Base-by-base conservation (phyloP, 768 basidiomycete genomes). In the Tephrocybe rancida region DNA sequence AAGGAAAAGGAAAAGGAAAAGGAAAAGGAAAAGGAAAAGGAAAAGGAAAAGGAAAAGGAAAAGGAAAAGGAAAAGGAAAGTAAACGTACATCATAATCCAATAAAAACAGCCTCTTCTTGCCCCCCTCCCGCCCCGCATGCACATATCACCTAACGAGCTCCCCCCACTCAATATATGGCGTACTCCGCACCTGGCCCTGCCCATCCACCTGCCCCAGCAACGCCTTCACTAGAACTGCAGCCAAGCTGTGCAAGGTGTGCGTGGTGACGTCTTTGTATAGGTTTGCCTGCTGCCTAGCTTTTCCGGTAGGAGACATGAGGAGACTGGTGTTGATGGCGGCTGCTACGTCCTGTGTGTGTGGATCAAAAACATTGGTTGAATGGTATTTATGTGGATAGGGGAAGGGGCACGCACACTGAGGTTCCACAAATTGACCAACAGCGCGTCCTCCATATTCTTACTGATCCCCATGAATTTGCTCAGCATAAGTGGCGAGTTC, bases 391-490 rank as follows among this genome's bases (percentile, higher is more conserved):
- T 25, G 2, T n/a, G 13, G 16, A 9, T 14, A 19, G 18, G 13
- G 38, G 43, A 39, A 26, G 42, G 22, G 34, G 39, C 3, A 79
- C 84, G 38, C 55, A 91, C 92, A 50, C 87, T 89, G 18, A 98
- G 84, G 68, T 95, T 92, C 92, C 95, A 97, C 1, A 96, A 96
- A 70, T 99, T 98, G 53, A 97, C 90, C 56, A 92, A 84, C 18
- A 97, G 74, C 19, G 96, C 92, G 25, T 94, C 85, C 45, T 80
- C 77, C 92, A 98, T 95, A 57, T 92, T 87, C 63, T 90, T 87
- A 49, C 92, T 90, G 62, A 97, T 97, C 10, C 96, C 96, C 90
- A 97, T 97, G 66, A 98, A 98, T 73, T 99, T 97, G 64, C 91
- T 94, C 50, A 99, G 75, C 55, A 98, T 89, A 47, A 95, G 84